Base-by-base conservation (phyloP, 805 yeast species). In the Yamadazyma takamatsuzukensis region DNA sequence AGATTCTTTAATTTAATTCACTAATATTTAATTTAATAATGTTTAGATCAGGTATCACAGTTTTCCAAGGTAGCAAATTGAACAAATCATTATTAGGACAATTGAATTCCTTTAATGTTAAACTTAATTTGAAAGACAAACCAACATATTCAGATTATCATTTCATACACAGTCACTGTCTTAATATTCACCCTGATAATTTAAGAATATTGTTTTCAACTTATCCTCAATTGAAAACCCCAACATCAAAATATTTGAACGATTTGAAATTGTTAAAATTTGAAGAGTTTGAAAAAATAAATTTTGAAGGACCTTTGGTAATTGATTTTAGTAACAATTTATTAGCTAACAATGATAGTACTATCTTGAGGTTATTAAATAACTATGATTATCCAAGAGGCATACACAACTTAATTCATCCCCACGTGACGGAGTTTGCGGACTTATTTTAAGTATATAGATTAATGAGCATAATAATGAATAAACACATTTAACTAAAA, bases 371-470 rank as follows among this genome's bases (percentile, higher is more conserved):
- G 21, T 56, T 66, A 37, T 56, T 66, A 61, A 54, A 57, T 25
- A 61, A 66, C 51, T 64, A 64, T 21, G 41, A 38, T 45, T 45
- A 53, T 31, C 38, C 47, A 27, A 54, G 61, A 25, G 34, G 31
- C 19, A 30, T 33, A 22, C 30, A 28, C 8, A 40, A 45, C 32
- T 42, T 57, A 33, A 59, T 64, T 18, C 68, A 62, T 45, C 70
- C 72, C 6, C 68, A 64, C 34, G 59, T 58, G 25, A 69, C 70
- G 13, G 70, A 65, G 41, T 65, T 57, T 54, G 70, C 70, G 15
- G 72, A 65, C 41, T 63, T 65, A 43, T 65, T 59, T 44, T 64
- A 53, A 31, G 15, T 23, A 45, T 15, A 19, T 8, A 10, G 11
- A n/a, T n/a, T n/a, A n/a, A n/a, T n/a, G n/a, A n/a, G n/a, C n/a